Percentiles rank a stretch among this genome's conserved stretches.
Evolutionary conservation across 192 early-diverging fungal genomes (phyloP).

Genomic region (Coemansia reversa): DNA sequence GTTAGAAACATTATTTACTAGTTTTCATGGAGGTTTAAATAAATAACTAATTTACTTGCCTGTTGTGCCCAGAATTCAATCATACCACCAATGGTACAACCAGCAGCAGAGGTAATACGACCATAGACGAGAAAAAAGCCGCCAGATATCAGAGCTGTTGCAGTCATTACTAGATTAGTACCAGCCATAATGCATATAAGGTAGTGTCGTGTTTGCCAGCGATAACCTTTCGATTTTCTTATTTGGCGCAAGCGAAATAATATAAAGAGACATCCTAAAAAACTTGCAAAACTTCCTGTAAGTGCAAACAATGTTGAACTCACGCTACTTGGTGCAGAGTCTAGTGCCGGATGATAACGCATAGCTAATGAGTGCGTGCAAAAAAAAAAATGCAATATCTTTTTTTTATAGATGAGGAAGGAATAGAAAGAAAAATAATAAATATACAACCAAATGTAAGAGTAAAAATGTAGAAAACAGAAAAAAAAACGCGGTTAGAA

Average conservation of each 20-base stretch:
- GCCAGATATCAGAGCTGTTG: conserved; percentile 24
- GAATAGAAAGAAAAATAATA: too few species aligned
- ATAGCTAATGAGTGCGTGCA: neutral
- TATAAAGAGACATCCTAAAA: conserved; percentile 18
- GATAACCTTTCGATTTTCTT: neutral
- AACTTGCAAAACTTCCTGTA: conserved; percentile 25
- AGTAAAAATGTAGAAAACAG: conserved; percentile 3
- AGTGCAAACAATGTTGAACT: conserved; percentile 31
- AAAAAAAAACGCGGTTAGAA: neutral
- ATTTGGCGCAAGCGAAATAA: conserved; percentile 12
- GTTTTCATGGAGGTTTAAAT: neutral
- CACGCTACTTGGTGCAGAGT: conserved; percentile 48
- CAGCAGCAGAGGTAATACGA: conserved; percentile 21
- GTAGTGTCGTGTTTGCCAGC: conserved; percentile 37
- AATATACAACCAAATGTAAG: too few species aligned
- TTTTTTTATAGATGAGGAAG: neutral
- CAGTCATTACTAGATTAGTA: conserved; percentile 18
- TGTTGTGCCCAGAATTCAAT: conserved; percentile 43
- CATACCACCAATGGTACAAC: conserved; percentile 47
- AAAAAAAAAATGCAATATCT: neutral
- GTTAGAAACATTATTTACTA: too few species aligned
- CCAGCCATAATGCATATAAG: conserved; percentile 14
- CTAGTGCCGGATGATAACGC: conserved; percentile 37
- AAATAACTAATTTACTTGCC: conserved; percentile 11
- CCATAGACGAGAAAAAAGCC: conserved; percentile 37